Evolutionary conservation across 1,284 basidiomycete genomes (phyloP), one percentile per base, ranked within the genome.

Genomic region (Earliella scabrosa): DNA sequence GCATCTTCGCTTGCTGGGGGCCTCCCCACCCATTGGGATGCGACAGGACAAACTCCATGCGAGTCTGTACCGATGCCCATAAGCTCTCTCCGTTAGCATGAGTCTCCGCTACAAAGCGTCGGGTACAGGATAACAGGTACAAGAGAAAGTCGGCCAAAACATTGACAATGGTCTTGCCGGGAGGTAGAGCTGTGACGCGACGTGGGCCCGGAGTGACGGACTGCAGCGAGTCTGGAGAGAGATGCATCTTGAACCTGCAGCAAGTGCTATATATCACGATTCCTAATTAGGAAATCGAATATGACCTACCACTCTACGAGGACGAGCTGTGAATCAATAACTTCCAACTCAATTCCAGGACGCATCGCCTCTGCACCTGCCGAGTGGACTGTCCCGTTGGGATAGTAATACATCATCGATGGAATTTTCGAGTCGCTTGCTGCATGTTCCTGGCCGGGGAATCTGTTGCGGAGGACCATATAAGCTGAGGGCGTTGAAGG

Each of bases 191-290:
- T n/a, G n/a, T n/a, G 56, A 45, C 11, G 56, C 44, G 1, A 58
- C 31, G 6, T 48, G 50, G 16, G 18, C 23, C 6, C 45, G 32
- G 24, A 31, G 7, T 31, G 6, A 6, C 45, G 35, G 32, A 38
- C 39, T 65, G 61, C 49, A 61, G 64, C 21, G 58, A 59, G 8
- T 31, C 66, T 67, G 52, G 67, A 64, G 7, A 39, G 49, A 86
- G 66, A 60, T 83, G 76, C 0, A 86, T 66, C 63, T 86, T 86
- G 73, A 84, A 86, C 83, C 83, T 86, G 20, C 9, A 31, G 29
- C 29, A 6, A 31, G n/a, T n/a, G n/a, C n/a, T n/a, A n/a, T n/a
- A n/a, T n/a, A 31, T 31, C 29, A 31, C 7, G 29, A 31, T 31
- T 31, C 6, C 13, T 31, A 13, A 31, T 6, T 31, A 7, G 7